Percentiles rank a stretch among this genome's conserved stretches.
These are phyloP conservation scores for Apiospora sp. DNA, from an alignment of 2,329 filamentous ascomycete species.

Conservation along the genomic window DNA sequence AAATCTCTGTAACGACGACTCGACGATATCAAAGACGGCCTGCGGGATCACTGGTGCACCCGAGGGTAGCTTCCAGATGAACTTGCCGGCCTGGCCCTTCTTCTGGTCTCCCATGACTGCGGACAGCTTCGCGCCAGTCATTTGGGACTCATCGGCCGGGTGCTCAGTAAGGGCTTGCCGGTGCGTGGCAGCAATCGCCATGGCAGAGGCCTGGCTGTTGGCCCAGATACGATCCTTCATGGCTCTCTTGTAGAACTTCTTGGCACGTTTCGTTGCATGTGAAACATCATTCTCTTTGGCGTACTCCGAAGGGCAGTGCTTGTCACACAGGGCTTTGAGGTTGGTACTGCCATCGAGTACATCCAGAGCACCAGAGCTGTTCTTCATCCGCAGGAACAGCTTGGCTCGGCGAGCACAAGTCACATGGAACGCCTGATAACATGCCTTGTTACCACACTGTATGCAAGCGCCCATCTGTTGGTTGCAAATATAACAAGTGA, in stretches of 20 bases:
- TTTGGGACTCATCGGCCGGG: conserved; percentile 81
- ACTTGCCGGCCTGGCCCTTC: conserved; percentile 72
- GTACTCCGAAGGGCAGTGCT: conserved; percentile 91
- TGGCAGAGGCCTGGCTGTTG: conserved; percentile 84
- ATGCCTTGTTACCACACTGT: conserved; percentile 96
- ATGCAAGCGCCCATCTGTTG: conserved; percentile 99
- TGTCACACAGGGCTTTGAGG: conserved; percentile 95
- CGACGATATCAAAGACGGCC: conserved; percentile 85
- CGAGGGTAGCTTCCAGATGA: conserved; percentile 90
- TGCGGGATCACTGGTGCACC: conserved; percentile 94
- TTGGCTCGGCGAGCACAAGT: conserved; percentile 90
- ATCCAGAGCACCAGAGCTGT: conserved; percentile 79
- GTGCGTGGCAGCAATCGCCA: conserved; percentile 79
- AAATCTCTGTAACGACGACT: conserved; percentile 83
- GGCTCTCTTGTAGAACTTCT: conserved; percentile 86
- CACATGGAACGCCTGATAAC: conserved; percentile 96
- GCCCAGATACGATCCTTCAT: conserved; percentile 94
- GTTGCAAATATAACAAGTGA: conserved; percentile 95
- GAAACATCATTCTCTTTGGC: conserved; percentile 85
- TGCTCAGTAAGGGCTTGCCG: conserved; percentile 70
- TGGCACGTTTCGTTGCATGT: conserved; percentile 80
- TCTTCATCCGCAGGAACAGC: conserved; percentile 96
- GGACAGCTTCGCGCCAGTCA: conserved; percentile 83
- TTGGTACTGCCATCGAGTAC: conserved; percentile 81
- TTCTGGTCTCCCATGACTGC: conserved; percentile 79